Conservation (phyloP, 345 rosid genomes). For the Cardiospermum halicacabum region DNA sequence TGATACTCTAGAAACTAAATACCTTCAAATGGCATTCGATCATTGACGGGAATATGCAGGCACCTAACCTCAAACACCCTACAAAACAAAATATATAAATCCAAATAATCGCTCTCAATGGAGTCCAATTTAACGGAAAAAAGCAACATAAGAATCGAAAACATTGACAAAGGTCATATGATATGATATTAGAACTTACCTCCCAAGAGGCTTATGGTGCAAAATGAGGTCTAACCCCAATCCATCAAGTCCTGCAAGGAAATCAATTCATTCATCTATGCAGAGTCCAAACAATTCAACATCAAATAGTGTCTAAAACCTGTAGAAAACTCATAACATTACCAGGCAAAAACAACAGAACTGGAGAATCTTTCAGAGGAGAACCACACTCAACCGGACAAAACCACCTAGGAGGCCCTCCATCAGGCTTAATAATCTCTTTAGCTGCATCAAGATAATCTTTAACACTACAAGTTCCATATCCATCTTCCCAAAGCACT, state of each 20-base stretch:
- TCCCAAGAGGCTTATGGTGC: conserved; percentile 88
- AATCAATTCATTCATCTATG: conserved; percentile 1
- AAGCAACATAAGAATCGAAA: not conserved
- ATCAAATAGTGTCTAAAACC: not conserved
- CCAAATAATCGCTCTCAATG: not conserved
- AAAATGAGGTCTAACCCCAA: conserved; percentile 75
- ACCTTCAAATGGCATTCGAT: conserved; percentile 62
- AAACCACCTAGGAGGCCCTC: conserved; percentile 73
- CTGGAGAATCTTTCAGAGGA: conserved; percentile 44
- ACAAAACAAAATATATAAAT: conserved; percentile 13
- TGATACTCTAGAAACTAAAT: not conserved
- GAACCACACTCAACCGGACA: conserved; percentile 58
- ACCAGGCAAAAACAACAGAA: conserved; percentile 75
- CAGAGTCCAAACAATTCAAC: too few species aligned
- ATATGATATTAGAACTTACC: conserved; percentile 39
- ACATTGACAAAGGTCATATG: not conserved
- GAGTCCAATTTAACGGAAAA: not conserved
- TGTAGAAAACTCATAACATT: conserved; percentile 14
- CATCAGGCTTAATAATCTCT: conserved; percentile 41
- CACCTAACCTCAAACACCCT: conserved; percentile 74
- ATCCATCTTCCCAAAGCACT: conserved; percentile 87
- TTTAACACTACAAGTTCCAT: conserved; percentile 44
- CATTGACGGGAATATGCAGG: conserved; percentile 73
- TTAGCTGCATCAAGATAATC: conserved; percentile 46
- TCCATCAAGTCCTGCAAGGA: conserved; percentile 64